Conservation (phyloP, 2,329 filamentous ascomycete genomes). For the Trichoderma sp. region DNA sequence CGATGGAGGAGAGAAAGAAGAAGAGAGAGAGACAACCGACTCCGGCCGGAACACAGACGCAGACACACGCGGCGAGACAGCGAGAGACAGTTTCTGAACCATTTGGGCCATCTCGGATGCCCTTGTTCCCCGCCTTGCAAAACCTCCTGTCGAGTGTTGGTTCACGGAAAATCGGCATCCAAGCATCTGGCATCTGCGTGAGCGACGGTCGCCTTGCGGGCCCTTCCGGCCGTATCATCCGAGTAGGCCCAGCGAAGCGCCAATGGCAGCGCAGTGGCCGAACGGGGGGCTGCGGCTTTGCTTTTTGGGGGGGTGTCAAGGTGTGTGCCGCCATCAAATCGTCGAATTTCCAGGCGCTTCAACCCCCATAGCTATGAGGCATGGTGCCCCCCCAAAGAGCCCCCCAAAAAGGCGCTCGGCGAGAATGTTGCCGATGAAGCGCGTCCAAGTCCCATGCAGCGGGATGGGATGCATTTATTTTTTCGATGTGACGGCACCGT, state of each 20-base stretch:
- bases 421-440: not conserved
- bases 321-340: not conserved
- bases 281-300: not conserved
- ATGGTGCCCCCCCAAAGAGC: not conserved
- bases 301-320: not conserved
- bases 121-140: slow-evolving; percentile 13
- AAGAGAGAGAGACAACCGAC: not conserved
- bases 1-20: not conserved
- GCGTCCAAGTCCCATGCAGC: not conserved
- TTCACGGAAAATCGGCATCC: slow-evolving; percentile 20
- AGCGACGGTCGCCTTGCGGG: slow-evolving; percentile 19
- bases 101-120: not conserved
- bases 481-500: not conserved
- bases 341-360: not conserved
- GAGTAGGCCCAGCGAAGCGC: slow-evolving; percentile 9
- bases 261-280: slow-evolving; percentile 3
- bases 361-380: not conserved
- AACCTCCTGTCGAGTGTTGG: slow-evolving; percentile 6
- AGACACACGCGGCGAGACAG: not conserved
- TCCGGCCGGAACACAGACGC: not conserved
- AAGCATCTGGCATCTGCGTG: slow-evolving; percentile 17
- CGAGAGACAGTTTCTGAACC: not conserved
- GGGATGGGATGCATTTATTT: not conserved
- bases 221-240: slow-evolving; percentile 20
- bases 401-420: not conserved